Conservation (phyloP, 192 early-diverging fungal genomes). For the Linnemannia hyalina region DNA sequence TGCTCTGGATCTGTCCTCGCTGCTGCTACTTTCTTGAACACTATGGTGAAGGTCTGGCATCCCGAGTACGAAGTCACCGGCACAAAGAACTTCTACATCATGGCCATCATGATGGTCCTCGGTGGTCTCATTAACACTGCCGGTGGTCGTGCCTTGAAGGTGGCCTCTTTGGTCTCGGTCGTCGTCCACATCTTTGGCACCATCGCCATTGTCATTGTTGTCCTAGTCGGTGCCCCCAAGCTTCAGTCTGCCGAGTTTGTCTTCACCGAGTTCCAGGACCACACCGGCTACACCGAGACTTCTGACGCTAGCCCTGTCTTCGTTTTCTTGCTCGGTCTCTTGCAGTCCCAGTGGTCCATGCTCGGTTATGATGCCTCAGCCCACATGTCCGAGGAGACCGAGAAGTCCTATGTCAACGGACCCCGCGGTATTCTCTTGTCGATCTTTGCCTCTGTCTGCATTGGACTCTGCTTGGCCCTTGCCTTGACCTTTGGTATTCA, state of each 20-base stretch:
- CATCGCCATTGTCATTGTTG: constrained; percentile 19
- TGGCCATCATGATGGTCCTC: constrained; percentile 25
- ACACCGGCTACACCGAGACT: constrained; percentile 31
- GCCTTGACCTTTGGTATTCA: constrained; percentile 48
- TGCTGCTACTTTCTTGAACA: constrained; percentile 26
- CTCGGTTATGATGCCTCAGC: constrained; percentile 37
- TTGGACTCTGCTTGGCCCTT: constrained; percentile 39
- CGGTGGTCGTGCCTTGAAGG: constrained; percentile 30
- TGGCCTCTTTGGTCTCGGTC: constrained; percentile 28
- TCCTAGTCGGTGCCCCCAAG: constrained; percentile 25
- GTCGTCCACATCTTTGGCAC: constrained; percentile 27
- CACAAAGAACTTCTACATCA: constrained; percentile 29
- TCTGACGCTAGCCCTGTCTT: constrained; percentile 18
- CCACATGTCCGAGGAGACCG: constrained; percentile 48
- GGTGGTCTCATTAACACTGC: constrained; percentile 28
- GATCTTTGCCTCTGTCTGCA: constrained; percentile 36
- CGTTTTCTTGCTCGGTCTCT: constrained; percentile 42
- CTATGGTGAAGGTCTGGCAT: constrained; percentile 17
- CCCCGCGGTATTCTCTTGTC: constrained; percentile 42
- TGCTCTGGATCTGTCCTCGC: constrained; percentile 37
- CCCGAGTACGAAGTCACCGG: background rate
- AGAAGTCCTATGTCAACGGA: constrained; percentile 42
- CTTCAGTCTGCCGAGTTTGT: constrained; percentile 39
- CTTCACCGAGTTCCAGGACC: constrained; percentile 42
- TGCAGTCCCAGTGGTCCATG: constrained; percentile 43